A percentile compares a stretch with the other conserved stretches of the same genome.
phyloP scores from a whole-genome alignment of 2,329 filamentous ascomycete genomes.

The Verticillium albo-atrum region DNA sequence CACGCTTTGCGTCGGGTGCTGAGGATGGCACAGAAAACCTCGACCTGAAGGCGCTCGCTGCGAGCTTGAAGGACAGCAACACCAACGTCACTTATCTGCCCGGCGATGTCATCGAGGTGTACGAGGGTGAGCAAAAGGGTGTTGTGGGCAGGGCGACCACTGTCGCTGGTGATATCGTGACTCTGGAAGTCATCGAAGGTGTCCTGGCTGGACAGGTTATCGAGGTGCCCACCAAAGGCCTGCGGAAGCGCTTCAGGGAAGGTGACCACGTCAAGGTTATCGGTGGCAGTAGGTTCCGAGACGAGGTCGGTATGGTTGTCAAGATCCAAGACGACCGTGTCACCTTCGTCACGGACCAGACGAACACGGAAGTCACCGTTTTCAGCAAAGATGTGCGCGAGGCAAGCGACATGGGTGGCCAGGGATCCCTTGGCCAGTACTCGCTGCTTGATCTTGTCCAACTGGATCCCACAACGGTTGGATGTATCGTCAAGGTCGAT shows the following conservation, averaged over 20 bases:
- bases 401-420: slow-evolving; percentile 85
- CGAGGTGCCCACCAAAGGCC: slow-evolving; percentile 85
- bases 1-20: slow-evolving; percentile 81
- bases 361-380: slow-evolving; percentile 88
- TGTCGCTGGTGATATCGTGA: slow-evolving; percentile 89
- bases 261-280: slow-evolving; percentile 99
- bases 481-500: slow-evolving; percentile 91
- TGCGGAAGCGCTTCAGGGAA: slow-evolving; percentile 87
- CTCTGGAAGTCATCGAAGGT: slow-evolving; percentile 78
- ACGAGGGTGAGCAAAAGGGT: slow-evolving; percentile 90
- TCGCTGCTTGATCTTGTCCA: slow-evolving; percentile 92
- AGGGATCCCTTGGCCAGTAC: slow-evolving; percentile 80
- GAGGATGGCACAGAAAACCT: slow-evolving; percentile 93
- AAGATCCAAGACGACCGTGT: slow-evolving; percentile 89
- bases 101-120: slow-evolving; percentile 95
- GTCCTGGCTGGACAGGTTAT: slow-evolving; percentile 78
- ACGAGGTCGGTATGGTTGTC: slow-evolving; percentile 96
- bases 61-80: slow-evolving; percentile 81
- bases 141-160: slow-evolving; percentile 81
- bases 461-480: slow-evolving; percentile 87
- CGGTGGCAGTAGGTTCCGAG: slow-evolving; percentile 87
- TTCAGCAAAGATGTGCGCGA: slow-evolving; percentile 96
- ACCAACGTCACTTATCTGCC: slow-evolving; percentile 81
- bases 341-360: slow-evolving; percentile 88
- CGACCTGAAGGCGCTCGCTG: slow-evolving; percentile 84